Base-by-base conservation (phyloP, 768 basidiomycete species). In the Pisolithus orientalis region DNA sequence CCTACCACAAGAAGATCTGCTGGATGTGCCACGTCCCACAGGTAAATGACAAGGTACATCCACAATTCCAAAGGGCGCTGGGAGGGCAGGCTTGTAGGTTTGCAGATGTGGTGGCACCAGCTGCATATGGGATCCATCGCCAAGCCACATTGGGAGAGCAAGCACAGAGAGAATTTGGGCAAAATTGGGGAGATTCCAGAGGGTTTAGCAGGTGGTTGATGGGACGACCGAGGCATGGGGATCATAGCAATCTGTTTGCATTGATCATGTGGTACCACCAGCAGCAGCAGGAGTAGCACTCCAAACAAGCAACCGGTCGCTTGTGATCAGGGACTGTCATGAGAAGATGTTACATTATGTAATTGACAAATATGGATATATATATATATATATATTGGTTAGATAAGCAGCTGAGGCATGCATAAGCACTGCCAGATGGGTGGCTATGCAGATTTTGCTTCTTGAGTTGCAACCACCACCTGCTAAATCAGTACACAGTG, bases 21-120 rank as follows among this genome's bases (percentile, higher is more conserved):
- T 58, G 32, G 5, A n/a, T 38, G 4, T 57, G 57, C 8, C 57
- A 58, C 0, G 13, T 58, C 0, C 49, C 57, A 11, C 48, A 53
- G 3, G 38, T 52, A 8, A 45, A 25, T 0, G 52, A 57, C 11
- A 27, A 3, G 0, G 49, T 58, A 0, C 56, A 58, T 28, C 39
- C 43, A 1, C 46, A 13, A 1, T 53, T 42, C 4, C 39, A 31
- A 9, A 8, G 4, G 2, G 3, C 25, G 1, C 13, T 6, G 0
- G 13, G 32, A 11, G 32, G 32, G 1, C 9, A 2, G 5, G 9
- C 32, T 2, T 53, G 55, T 4, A 2, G 42, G 4, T 46, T 34
- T 45, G 48, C 39, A 17, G 40, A 42, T 42, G n/a, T 42, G n/a
- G 40, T 42, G 40, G 24, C 24, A 25, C 17, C 17, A 42, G 11